Conservation (phyloP, 1,284 basidiomycete genomes). For the Tetrapyrgos nigripes region DNA sequence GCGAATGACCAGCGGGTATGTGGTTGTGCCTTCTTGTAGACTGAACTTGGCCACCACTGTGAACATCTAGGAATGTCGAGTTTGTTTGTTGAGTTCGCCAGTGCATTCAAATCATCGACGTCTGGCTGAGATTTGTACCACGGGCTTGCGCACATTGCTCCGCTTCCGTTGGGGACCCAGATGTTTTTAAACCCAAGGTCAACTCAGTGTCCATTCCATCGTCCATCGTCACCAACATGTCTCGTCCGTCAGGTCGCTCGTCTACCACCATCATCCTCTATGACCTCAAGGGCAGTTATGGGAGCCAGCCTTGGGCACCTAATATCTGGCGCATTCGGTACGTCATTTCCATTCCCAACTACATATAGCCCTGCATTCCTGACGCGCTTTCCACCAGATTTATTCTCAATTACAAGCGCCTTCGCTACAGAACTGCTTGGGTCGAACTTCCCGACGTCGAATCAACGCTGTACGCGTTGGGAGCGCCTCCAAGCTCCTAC, state of each 20-base stretch:
- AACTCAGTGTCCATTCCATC: neutral
- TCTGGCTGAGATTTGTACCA: neutral
- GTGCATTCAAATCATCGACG: neutral
- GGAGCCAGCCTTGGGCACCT: conserved; percentile 72
- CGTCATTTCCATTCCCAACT: neutral
- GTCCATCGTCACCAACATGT: neutral
- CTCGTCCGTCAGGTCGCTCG: conserved; percentile 3
- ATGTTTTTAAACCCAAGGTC: neutral
- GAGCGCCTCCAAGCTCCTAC: conserved; percentile 59
- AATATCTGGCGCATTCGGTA: conserved; percentile 68
- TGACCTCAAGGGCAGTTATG: conserved; percentile 57
- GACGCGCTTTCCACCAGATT: conserved; percentile 46
- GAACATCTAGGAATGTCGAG: neutral
- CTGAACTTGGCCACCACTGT: neutral
- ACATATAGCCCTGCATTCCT: neutral
- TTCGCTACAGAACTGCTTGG: conserved; percentile 71
- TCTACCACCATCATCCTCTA: conserved; percentile 64
- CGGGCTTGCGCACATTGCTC: too few relatives aligned
- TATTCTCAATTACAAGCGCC: conserved; percentile 76
- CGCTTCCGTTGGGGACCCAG: neutral
- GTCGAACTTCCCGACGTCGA: conserved; percentile 74
- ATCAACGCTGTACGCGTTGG: conserved; percentile 58
- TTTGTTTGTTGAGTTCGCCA: neutral
- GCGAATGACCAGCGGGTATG: neutral
- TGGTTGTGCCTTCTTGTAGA: neutral